A percentile compares a stretch with the other conserved stretches of the same genome.
These are phyloP conservation scores for Aspergillus terreus DNA, from an alignment of 2,329 filamentous ascomycete genomes.

Conservation along the genomic window DNA sequence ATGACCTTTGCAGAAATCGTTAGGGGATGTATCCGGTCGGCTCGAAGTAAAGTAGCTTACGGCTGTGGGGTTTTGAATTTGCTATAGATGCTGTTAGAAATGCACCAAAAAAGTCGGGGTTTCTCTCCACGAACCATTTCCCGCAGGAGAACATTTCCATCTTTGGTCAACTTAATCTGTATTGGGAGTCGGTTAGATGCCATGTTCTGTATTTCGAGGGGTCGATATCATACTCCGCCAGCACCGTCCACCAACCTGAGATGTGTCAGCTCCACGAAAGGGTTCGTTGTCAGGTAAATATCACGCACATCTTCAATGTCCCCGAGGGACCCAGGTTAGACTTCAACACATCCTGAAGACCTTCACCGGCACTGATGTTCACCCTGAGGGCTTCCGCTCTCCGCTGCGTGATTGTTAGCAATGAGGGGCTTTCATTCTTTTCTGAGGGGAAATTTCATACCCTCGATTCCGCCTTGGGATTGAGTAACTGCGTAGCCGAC, in stretches of 20 bases:
- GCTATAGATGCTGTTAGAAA: conserved; percentile 44
- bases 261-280: conserved; percentile 24
- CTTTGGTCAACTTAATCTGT: conserved; percentile 97
- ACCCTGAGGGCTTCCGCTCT: conserved; percentile 94
- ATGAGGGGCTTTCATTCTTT: conserved; percentile 19
- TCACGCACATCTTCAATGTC: conserved; percentile 87
- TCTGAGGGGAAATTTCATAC: conserved; percentile 46
- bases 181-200: conserved; percentile 20
- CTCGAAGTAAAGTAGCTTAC: conserved; percentile 47
- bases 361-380: conserved; percentile 96
- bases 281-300: background rate
- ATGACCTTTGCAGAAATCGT: conserved; percentile 50
- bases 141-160: conserved; percentile 79
- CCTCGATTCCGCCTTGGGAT: conserved; percentile 97
- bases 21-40: conserved; percentile 3
- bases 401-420: conserved; percentile 61
- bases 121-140: conserved; percentile 54
- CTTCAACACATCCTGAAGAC: conserved; percentile 87
- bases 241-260: conserved; percentile 59
- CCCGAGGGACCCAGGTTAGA: conserved; percentile 92
- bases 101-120: background rate
- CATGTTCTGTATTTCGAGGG: conserved; percentile 5
- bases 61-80: conserved; percentile 98
- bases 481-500: conserved; percentile 97
- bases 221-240: conserved; percentile 48